These are phyloP conservation scores for Raffaelea deltoideospora DNA, from an alignment of 2,329 filamentous ascomycete genomes.

Conservation along the genomic window DNA sequence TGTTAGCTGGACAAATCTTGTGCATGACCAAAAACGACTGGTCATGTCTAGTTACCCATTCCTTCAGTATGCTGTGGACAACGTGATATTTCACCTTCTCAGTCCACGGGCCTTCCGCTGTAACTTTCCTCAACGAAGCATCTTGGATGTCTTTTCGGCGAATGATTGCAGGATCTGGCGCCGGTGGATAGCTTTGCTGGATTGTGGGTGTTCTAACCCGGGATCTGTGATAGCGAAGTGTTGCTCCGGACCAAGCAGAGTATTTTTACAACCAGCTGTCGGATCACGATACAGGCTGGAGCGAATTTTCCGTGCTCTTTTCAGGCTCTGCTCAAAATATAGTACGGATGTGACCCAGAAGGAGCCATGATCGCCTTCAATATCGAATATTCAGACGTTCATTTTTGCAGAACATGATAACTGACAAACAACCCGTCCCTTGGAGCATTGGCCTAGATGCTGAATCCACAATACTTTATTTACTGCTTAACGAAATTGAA, in stretches of 20 bases:
- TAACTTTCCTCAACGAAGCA: constrained; percentile 16
- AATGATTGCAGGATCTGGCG: constrained; percentile 17
- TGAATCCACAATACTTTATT: too few species aligned
- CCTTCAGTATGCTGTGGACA: constrained; percentile 16
- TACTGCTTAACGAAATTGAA: too few species aligned
- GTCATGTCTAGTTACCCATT: constrained; percentile 17
- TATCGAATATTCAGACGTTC: too few species aligned
- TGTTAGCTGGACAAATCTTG: constrained; percentile 8
- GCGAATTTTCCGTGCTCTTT: constrained; percentile 16
- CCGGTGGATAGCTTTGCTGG: constrained; percentile 17
- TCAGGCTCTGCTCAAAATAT: too few species aligned
- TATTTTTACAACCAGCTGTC: constrained; percentile 15
- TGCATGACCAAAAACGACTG: constrained; percentile 13
- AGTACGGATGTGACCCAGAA: too few species aligned
- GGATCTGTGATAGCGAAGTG: constrained; percentile 10
- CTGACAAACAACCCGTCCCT: too few species aligned
- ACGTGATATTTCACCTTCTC: constrained; percentile 18
- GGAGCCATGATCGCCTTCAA: too few species aligned
- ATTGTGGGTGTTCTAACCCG: constrained; percentile 9
- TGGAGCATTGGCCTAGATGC: too few species aligned
- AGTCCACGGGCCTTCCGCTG: constrained; percentile 15
- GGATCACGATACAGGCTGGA: constrained; percentile 16
- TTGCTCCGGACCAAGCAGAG: constrained; percentile 5
- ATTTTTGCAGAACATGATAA: too few species aligned
- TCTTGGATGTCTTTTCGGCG: constrained; percentile 12